Evolutionary conservation across 768 basidiomycete genomes (phyloP), one percentile per base, ranked within the genome.

Genomic region (Hypholoma sublateritium): DNA sequence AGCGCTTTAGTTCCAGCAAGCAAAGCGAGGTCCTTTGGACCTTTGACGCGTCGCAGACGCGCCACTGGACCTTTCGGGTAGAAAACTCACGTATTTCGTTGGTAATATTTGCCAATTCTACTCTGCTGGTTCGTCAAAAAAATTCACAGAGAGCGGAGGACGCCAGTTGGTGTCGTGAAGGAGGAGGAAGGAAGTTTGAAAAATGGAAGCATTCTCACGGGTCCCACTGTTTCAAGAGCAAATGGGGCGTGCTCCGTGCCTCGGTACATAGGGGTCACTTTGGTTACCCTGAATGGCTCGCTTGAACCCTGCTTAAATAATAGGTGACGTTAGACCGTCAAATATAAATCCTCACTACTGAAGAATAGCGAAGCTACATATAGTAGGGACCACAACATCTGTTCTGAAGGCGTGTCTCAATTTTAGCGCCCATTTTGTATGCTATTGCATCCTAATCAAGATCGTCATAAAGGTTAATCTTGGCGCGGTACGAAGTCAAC

Each of bases 141-240:
- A 7, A 9, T 32, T 32, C 28, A 32, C 28, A 7, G 28, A 32
- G 9, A 6, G 28, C 5, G 28, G 28, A 32, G 28, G 28, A 32
- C 28, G 28, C 28, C 28, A 32, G 28, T 32, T 5, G 28, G 6
- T 32, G 28, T 32, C 39, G 44, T 24, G 44, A 46, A 11, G 25
- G 25, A 28, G 14, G 11, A 28, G 46, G 22, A 47, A 28, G 11
- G 16, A 47, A 32, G 16, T 6, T 16, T 22, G 14, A 36, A 22
- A 41, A 41, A 41, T n/a, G 24, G 36, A 6, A 24, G 50, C 11
- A 41, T 51, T 51, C 50, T 51, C 50, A 51, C 50, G 50, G 50
- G 37, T 51, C 37, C 28, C 28, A 32, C 9, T 32, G 37, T 22
- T 51, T 25, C 22, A 51, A 32, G 37, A 22, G 21, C 50, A 51